A percentile compares a stretch with the other conserved stretches of the same genome.
Conservation (phyloP, 495 filamentous ascomycete genomes). For the Penicillium alfredii region DNA sequence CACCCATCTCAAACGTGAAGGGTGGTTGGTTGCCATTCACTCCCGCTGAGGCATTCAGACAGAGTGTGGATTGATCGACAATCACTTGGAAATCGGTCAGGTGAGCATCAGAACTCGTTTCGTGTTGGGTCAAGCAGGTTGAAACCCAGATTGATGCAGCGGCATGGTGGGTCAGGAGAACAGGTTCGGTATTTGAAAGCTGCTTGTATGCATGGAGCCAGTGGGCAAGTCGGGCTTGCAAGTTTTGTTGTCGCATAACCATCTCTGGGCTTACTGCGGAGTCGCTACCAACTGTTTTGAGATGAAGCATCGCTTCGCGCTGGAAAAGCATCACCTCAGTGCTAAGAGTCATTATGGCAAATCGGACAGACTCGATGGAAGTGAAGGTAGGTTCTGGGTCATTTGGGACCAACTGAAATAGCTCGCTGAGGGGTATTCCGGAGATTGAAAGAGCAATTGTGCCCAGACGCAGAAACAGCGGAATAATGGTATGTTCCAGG, state of each 20-base stretch:
- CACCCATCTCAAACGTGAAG: conserved; percentile 24
- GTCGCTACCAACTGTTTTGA: neutral
- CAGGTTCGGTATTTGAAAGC: conserved; percentile 7
- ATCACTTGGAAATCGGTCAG: conserved; percentile 25
- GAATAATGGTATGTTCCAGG: conserved; percentile 19
- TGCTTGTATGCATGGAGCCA: conserved; percentile 12
- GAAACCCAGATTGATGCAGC: conserved; percentile 11
- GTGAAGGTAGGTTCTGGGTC: conserved; percentile 2
- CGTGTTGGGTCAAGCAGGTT: conserved; percentile 9
- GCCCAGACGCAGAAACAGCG: conserved; percentile 21
- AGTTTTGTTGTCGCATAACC: conserved; percentile 1
- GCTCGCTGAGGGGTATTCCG: conserved; percentile 9
- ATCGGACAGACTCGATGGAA: conserved; percentile 16
- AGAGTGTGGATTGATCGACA: conserved; percentile 21
- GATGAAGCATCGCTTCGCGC: conserved; percentile 7
- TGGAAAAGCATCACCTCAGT: conserved; percentile 20
- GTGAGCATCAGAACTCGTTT: conserved; percentile 19
- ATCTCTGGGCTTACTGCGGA: conserved; percentile 2
- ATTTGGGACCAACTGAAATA: conserved; percentile 5
- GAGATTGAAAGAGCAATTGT: conserved; percentile 19
- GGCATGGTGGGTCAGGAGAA: conserved; percentile 10
- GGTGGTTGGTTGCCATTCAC: conserved; percentile 15
- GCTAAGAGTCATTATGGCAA: conserved; percentile 8
- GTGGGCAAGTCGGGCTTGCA: conserved; percentile 6
- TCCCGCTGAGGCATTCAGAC: conserved; percentile 10